Base-by-base conservation (phyloP, 2,329 filamentous ascomycete genomes). In the Plenodomus biglobosus region DNA sequence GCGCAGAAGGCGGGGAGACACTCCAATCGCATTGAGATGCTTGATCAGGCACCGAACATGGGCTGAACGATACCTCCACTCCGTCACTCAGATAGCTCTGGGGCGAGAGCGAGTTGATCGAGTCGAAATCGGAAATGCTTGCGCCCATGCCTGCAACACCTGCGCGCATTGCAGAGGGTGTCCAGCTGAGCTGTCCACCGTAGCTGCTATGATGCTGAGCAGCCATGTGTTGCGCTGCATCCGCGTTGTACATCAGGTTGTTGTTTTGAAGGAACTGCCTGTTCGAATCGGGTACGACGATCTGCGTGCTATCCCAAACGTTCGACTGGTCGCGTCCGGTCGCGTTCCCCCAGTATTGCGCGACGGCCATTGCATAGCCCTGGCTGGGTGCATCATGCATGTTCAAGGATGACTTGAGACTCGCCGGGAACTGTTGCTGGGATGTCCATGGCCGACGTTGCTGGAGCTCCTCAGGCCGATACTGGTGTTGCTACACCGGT, bases 41-140 rank as follows among this genome's bases (percentile, higher is more conserved):
- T 30, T 51, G 44, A 15, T 50, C 49, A 13, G 32, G 38, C 15
- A 47, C 35, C 1, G 42, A 38, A 6, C 40, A 50, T 30, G 58
- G 52, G 2, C 45, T 56, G 40, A 50, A 50, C 8, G 49, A 20
- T 10, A 41, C 19, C 43, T 49, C 32, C 27, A 53, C 11, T 13
- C 42, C 42, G 2, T 64, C 58, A 43, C 58, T 63, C 38, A 44
- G 46, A 19, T 52, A 52, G 44, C 62, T 67, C 38, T 48, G 55
- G 1, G 64, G 58, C 17, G 65, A 68, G 16, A 40, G 35, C 17
- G 59, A 50, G 8, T 41, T 40, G 32, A 43, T 53, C 20, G 55
- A 48, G 7, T 52, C 51, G 18, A 55, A 27, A 16, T 55, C 46
- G 6, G 58, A 53, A 17, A 45, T 39, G 17, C 40, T 37, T 8